phyloP scores from a whole-genome alignment of 164 flowering plant genomes.

The Paratinospora sagittata region DNA sequence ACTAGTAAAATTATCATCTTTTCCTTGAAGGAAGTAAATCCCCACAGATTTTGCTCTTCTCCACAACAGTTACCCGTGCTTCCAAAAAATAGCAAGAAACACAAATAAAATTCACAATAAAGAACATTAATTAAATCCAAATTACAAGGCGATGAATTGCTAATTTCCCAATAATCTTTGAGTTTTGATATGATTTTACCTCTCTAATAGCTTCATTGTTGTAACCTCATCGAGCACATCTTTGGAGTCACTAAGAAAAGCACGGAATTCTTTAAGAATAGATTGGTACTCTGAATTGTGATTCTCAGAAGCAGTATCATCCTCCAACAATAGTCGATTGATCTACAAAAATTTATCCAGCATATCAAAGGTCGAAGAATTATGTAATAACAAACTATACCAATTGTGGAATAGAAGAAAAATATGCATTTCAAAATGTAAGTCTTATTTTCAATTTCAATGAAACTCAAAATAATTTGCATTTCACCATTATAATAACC shows the following conservation, averaged over 20 bases:
- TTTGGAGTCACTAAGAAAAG: constrained; percentile 91
- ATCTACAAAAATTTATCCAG: constrained; percentile 38
- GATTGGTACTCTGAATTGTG: constrained; percentile 71
- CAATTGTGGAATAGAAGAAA: neutral
- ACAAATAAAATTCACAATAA: neutral
- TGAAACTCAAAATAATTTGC: neutral
- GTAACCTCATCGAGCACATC: constrained; percentile 98
- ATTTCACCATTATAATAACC: neutral
- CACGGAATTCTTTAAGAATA: constrained; percentile 74
- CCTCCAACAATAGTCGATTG: constrained; percentile 87
- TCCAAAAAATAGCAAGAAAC: neutral
- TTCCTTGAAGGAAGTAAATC: no score
- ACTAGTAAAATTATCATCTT: no score
- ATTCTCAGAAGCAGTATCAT: constrained; percentile 56
- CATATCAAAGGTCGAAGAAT: neutral
- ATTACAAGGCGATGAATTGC: neutral
- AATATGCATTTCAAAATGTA: neutral
- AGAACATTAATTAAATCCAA: neutral
- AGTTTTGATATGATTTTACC: constrained; percentile 35
- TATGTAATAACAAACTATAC: neutral
- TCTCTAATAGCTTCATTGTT: constrained; percentile 85
- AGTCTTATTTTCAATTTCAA: neutral
- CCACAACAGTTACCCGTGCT: neutral
- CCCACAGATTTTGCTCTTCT: no score
- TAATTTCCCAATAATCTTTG: neutral